Evolutionary conservation across 2,329 filamentous ascomycete genomes (phyloP).

Genomic region (Curvularia spicifera): DNA sequence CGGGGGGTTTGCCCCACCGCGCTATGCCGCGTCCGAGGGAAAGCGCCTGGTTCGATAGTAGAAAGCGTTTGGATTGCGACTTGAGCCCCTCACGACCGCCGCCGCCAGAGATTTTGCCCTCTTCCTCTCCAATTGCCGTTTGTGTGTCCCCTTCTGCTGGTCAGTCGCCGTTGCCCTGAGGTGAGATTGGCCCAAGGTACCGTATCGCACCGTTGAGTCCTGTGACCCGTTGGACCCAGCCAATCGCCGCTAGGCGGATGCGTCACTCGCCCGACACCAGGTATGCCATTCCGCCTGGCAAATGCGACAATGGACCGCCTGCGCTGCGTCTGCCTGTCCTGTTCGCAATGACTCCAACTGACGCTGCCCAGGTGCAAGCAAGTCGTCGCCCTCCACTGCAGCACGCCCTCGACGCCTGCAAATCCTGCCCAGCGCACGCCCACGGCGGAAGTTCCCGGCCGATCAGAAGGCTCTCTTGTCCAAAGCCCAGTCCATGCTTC

Average conservation of each 20-base stretch:
- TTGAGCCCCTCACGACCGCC: constrained; percentile 17
- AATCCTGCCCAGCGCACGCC: constrained; percentile 13
- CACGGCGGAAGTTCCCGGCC: constrained; percentile 30
- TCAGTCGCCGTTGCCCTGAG: constrained; percentile 3
- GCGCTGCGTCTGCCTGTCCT: constrained; percentile 15
- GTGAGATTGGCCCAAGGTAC: constrained; percentile 10
- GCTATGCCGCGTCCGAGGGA: constrained; percentile 12
- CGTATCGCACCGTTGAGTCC: constrained; percentile 14
- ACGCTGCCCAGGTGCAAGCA: constrained; percentile 21
- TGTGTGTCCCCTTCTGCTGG: constrained; percentile 1
- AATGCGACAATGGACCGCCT: constrained; percentile 17
- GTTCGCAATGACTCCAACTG: constrained; percentile 28
- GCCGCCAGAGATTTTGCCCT: constrained; percentile 19
- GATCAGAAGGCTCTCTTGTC: constrained; percentile 15
- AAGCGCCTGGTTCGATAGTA: constrained; percentile 17
- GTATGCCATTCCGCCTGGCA: constrained; percentile 26
- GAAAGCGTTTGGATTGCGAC: constrained; percentile 13
- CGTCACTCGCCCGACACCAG: constrained; percentile 35
- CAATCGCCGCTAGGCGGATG: constrained; percentile 38
- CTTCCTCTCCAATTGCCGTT: constrained; percentile 1
- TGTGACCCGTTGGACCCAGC: constrained; percentile 24
- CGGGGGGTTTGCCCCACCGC: constrained; percentile 13
- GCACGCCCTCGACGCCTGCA: constrained; percentile 12
- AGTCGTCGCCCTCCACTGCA: constrained; percentile 1
- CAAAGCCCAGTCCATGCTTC: constrained; percentile 38